These are phyloP conservation scores for Albizia julibrissin DNA, from an alignment of 306 rosid genomes.

Conservation along the genomic window DNA sequence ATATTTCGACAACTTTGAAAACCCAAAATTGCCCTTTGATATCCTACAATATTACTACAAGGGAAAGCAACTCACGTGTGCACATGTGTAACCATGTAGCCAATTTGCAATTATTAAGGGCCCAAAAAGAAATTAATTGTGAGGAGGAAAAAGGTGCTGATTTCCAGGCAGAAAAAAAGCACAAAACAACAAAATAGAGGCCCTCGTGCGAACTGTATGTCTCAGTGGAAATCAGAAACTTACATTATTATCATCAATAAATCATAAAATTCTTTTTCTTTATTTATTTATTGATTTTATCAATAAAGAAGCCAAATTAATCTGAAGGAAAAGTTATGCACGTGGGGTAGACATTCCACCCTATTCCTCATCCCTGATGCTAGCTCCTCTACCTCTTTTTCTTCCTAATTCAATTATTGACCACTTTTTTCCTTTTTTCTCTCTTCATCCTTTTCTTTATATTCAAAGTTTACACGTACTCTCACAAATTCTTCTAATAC, in stretches of 20 bases:
- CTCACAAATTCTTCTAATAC: conserved; percentile 10
- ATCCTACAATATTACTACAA: conserved; percentile 11
- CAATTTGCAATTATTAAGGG: conserved; percentile 52
- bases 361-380: not conserved
- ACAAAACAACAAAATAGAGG: conserved; percentile 75
- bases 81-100: conserved; percentile 39
- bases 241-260: conserved; percentile 2
- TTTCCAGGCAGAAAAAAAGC: conserved; percentile 46
- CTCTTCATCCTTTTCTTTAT: not conserved
- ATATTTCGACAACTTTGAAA: conserved; percentile 27
- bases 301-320: conserved; percentile 5
- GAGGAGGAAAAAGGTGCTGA: conserved; percentile 38
- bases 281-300: not conserved
- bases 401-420: conserved; percentile 40
- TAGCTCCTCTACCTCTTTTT: not conserved
- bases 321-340: conserved; percentile 37
- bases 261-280: not conserved
- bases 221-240: conserved; percentile 58
- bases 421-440: not conserved
- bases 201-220: conserved; percentile 91
- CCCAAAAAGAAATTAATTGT: conserved; percentile 26
- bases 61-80: conserved; percentile 35
- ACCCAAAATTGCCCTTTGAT: conserved; percentile 28
- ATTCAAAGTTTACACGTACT: not conserved
- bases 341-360: conserved; percentile 60